Conservation (phyloP, 805 yeast genomes). For the Metschnikowia reukaufii region DNA sequence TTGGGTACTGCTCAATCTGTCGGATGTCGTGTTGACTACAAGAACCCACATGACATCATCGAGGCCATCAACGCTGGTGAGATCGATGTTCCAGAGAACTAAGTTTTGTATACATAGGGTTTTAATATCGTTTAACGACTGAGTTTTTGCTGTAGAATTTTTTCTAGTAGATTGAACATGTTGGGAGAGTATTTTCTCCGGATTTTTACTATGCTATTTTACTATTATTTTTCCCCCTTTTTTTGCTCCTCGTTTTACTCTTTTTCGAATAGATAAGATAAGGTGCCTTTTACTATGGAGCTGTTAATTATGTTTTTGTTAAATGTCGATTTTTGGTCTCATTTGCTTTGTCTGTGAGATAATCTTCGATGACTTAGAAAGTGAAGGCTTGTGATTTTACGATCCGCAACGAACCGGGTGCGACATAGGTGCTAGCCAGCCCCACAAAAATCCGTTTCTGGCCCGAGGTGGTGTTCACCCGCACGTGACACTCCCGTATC, state of each 20-base stretch:
- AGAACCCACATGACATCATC: slow-evolving; percentile 98
- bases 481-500: slow-evolving; percentile 9
- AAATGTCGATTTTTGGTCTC: too few relatives aligned
- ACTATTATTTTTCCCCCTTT: too few relatives aligned
- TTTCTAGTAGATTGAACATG: not conserved
- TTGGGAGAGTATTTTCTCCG: too few relatives aligned
- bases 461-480: slow-evolving; percentile 6
- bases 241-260: too few relatives aligned
- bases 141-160: slow-evolving; percentile 7
- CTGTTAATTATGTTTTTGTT: too few relatives aligned
- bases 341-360: too few relatives aligned
- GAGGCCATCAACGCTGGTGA: slow-evolving; percentile 99
- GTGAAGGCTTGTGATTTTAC: not conserved
- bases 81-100: slow-evolving; percentile 87
- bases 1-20: slow-evolving; percentile 99
- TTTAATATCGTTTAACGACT: slow-evolving; percentile 36
- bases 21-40: slow-evolving; percentile 99
- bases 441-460: slow-evolving; percentile 6
- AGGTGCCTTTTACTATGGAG: too few relatives aligned
- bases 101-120: slow-evolving; percentile 41
- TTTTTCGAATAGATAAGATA: too few relatives aligned
- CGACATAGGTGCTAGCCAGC: slow-evolving; percentile 7
- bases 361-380: not conserved
- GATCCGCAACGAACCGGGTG: not conserved
- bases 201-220: too few relatives aligned